Evolutionary conservation across 495 filamentous ascomycete genomes (phyloP).

Genomic region (Aspergillus nanangensis): DNA sequence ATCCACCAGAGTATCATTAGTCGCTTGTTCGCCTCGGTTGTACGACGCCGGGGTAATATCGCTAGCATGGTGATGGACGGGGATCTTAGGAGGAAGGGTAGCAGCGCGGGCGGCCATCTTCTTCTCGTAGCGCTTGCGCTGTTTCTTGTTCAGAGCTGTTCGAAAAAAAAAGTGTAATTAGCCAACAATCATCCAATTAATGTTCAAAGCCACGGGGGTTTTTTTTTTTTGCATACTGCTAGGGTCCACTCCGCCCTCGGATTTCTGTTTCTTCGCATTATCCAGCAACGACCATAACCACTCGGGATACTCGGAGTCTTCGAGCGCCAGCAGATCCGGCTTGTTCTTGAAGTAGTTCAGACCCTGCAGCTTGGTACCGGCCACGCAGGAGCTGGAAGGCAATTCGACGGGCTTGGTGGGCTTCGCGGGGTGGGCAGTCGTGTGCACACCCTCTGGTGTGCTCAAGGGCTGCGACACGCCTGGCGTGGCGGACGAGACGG

Average conservation of each 20-base stretch:
- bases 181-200: too few relatives aligned
- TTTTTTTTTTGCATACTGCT: conserved; percentile 63
- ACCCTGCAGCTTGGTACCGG: conserved; percentile 70
- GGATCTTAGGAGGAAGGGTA: conserved; percentile 68
- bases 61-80: conserved; percentile 75
- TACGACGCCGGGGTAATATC: conserved; percentile 64
- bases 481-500: conserved; percentile 40
- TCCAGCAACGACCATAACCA: conserved; percentile 86
- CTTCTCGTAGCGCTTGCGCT: conserved; percentile 59
- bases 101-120: conserved; percentile 60
- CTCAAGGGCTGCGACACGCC: conserved; percentile 44
- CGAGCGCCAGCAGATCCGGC: conserved; percentile 63
- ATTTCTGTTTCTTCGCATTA: conserved; percentile 35
- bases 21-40: conserved; percentile 25
- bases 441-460: conserved; percentile 32
- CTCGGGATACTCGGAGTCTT: conserved; percentile 81
- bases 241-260: conserved; percentile 36
- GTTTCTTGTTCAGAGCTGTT: conserved; percentile 48
- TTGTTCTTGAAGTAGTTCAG: conserved; percentile 87
- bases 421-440: conserved; percentile 23
- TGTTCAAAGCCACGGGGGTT: too few relatives aligned
- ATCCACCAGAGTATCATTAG: conserved; percentile 20
- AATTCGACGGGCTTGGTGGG: conserved; percentile 24
- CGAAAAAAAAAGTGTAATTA: neutral
- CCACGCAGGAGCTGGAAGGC: conserved; percentile 48